A percentile compares a stretch with the other conserved stretches of the same genome.
phyloP scores from a whole-genome alignment of 331 rosid genomes.

The Pyracantha coccinea region DNA sequence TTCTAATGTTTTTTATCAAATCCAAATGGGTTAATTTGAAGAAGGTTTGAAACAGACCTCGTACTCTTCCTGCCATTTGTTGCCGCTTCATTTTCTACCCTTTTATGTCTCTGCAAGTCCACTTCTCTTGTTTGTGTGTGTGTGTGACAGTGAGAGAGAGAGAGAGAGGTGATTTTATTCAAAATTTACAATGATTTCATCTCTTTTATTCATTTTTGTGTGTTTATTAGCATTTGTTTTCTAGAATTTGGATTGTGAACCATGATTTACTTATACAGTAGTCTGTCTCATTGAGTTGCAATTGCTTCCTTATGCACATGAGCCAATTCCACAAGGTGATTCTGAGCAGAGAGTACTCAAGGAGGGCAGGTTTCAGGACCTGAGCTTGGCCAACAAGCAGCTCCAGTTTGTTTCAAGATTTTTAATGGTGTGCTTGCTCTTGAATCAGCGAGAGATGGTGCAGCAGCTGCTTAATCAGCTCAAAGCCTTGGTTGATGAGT shows the following conservation, averaged over 20 bases:
- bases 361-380: slow-evolving; percentile 72
- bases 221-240: too few species aligned
- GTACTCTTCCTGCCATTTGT: not conserved
- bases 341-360: slow-evolving; percentile 82
- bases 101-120: not conserved
- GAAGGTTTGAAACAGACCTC: not conserved
- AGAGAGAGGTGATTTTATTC: not conserved
- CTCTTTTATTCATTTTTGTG: too few species aligned
- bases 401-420: slow-evolving; percentile 82
- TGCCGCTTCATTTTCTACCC: not conserved
- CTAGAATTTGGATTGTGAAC: too few species aligned
- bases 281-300: too few species aligned
- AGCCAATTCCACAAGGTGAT: slow-evolving; percentile 63
- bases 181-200: too few species aligned
- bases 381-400: slow-evolving; percentile 63
- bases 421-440: slow-evolving; percentile 66
- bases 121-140: not conserved
- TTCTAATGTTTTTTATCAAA: not conserved
- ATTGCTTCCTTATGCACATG: too few species aligned
- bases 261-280: too few species aligned
- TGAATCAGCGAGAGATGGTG: slow-evolving; percentile 65
- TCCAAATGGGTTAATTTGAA: not conserved
- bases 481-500: slow-evolving; percentile 60
- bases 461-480: slow-evolving; percentile 72
- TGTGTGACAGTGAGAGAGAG: not conserved